Evolutionary conservation across 805 yeast genomes (phyloP), one percentile per base, ranked within the genome.

Genomic region (Candida dendrica): DNA sequence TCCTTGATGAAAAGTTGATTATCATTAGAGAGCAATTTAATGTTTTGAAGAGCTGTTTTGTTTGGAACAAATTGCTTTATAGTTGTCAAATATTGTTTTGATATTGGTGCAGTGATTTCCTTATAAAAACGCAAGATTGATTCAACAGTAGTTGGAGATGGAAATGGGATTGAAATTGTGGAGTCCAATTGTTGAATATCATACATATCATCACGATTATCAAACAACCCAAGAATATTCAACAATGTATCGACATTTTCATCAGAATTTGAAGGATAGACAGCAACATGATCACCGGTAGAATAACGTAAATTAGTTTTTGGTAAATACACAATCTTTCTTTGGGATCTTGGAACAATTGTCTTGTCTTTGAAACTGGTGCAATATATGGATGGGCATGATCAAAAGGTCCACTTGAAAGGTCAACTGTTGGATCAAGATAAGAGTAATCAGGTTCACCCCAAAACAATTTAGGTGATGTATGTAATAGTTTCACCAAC

Each of bases 251-350:
- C 71, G 26, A 89, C 81, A 52, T 84, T 78, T 59, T 81, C 87
- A 56, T 81, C 70, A 2, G 95, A 70, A 64, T 91, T 91, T 18
- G 93, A 86, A 30, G 97, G 91, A 93, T 96, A 86, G 43, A 93
- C 69, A 14, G 96, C 98, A 47, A 93, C 65, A 64, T 91, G 98
- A 61, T 91, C 98, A 63, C 98, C 98, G 4, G 98, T 91, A 37
- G 90, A 71, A 64, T 91, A 91, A 53, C 82, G 79, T 57, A 91
- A 69, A 55, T 82, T 82, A 4, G 91, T 73, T 24, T 68, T 39
- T 83, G 77, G 59, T 91, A 98, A 46, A 91, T 77, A 67, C 98
- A 91, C 50, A 81, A 80, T 68, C 98, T 81, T 20, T 71, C 68
- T 17, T 55, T 48, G 0, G 78, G 65, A 44, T 69, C 68, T 5